Conservation (phyloP, 2,329 filamentous ascomycete genomes). For the Cytospora paraplurivora region DNA sequence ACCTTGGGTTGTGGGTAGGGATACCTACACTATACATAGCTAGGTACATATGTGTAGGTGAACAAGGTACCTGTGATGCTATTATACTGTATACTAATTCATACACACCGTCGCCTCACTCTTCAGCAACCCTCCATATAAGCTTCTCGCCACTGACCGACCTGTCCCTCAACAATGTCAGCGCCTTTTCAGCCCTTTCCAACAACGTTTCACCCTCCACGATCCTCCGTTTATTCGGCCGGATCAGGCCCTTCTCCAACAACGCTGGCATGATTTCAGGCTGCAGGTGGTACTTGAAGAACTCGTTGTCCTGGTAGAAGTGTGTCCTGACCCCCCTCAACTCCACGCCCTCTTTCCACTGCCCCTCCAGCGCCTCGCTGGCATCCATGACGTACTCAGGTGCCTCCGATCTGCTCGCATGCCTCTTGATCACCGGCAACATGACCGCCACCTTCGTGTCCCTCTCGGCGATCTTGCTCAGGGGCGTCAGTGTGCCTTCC, state of each 20-base stretch:
- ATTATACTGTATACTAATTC: too few species aligned
- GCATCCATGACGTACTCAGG: constrained; percentile 60
- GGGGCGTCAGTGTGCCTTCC: constrained; percentile 48
- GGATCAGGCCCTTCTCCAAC: constrained; percentile 42
- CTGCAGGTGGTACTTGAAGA: constrained; percentile 57
- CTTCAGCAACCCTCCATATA: constrained; percentile 36
- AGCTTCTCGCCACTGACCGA: constrained; percentile 36
- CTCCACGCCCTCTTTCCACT: constrained; percentile 56
- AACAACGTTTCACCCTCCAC: constrained; percentile 49
- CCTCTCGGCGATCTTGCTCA: constrained; percentile 51
- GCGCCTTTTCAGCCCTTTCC: constrained; percentile 36
- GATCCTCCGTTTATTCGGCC: constrained; percentile 45
- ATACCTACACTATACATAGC: background rate
- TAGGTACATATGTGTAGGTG: too few species aligned
- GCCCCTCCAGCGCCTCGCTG: constrained; percentile 38
- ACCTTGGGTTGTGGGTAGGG: background rate
- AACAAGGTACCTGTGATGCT: background rate
- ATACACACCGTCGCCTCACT: background rate
- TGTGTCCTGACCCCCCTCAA: constrained; percentile 57
- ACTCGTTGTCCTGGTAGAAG: constrained; percentile 57
- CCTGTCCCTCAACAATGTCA: constrained; percentile 32
- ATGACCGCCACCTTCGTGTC: constrained; percentile 59
- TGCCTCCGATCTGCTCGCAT: constrained; percentile 48
- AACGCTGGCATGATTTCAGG: constrained; percentile 56
- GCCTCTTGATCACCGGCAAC: constrained; percentile 59